A percentile compares a stretch with the other conserved stretches of the same genome.
Conservation (phyloP, 805 yeast genomes). For the Peterozyma xylosa region DNA sequence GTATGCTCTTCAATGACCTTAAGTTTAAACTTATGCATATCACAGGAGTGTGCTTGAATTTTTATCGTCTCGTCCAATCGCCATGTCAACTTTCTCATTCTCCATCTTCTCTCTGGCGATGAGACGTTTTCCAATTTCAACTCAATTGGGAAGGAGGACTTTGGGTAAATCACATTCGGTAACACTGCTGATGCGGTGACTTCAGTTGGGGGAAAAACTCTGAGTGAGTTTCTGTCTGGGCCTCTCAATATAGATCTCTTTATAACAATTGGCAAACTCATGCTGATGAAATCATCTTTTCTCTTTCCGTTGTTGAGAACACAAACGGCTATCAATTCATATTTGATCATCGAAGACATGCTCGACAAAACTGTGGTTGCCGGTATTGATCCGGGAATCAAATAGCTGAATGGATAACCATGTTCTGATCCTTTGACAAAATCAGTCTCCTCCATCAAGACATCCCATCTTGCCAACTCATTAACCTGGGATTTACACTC, state of each 20-base stretch:
- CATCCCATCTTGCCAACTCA: slow-evolving; percentile 84
- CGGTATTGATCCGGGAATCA: slow-evolving; percentile 83
- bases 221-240: slow-evolving; percentile 75
- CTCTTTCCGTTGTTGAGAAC: slow-evolving; percentile 27
- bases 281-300: slow-evolving; percentile 28
- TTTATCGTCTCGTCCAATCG: slow-evolving; percentile 77
- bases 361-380: slow-evolving; percentile 65
- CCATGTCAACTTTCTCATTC: slow-evolving; percentile 88
- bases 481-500: slow-evolving; percentile 49
- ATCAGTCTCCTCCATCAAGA: slow-evolving; percentile 50
- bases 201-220: slow-evolving; percentile 95
- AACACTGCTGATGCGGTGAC: slow-evolving; percentile 80
- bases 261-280: slow-evolving; percentile 60
- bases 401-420: slow-evolving; percentile 86
- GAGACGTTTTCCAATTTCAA: slow-evolving; percentile 69
- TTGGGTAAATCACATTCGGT: slow-evolving; percentile 87
- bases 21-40: slow-evolving; percentile 45
- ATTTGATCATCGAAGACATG: slow-evolving; percentile 47
- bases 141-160: slow-evolving; percentile 78
- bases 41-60: slow-evolving; percentile 52
- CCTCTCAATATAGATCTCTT: slow-evolving; percentile 74
- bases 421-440: slow-evolving; percentile 60
- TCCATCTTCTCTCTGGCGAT: slow-evolving; percentile 66
- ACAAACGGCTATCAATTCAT: slow-evolving; percentile 64
- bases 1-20: slow-evolving; percentile 33